phyloP scores from a whole-genome alignment of 805 yeast genomes.

The Candida montana region DNA sequence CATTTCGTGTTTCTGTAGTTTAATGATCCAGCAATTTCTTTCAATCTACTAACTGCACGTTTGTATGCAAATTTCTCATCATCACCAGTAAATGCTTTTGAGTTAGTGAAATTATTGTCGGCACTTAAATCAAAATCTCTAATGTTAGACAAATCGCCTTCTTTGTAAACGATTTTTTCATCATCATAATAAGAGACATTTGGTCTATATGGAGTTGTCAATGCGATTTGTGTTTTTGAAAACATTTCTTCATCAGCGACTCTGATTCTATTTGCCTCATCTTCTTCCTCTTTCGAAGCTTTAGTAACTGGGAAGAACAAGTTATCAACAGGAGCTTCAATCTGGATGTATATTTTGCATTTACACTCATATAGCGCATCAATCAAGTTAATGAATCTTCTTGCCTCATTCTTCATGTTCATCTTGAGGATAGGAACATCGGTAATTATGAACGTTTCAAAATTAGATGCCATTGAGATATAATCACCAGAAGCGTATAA shows the following conservation, averaged over 20 bases:
- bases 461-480: slow-evolving; percentile 59
- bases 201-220: slow-evolving; percentile 63
- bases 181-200: slow-evolving; percentile 60
- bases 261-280: slow-evolving; percentile 32
- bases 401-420: slow-evolving; percentile 59
- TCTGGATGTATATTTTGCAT: slow-evolving; percentile 51
- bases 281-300: slow-evolving; percentile 17
- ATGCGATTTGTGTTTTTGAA: slow-evolving; percentile 54
- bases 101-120: slow-evolving; percentile 38
- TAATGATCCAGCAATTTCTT: slow-evolving; percentile 50
- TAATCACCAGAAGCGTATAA: slow-evolving; percentile 63
- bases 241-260: slow-evolving; percentile 68
- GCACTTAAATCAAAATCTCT: slow-evolving; percentile 17
- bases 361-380: slow-evolving; percentile 68
- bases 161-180: slow-evolving; percentile 30
- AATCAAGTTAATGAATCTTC: slow-evolving; percentile 58
- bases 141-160: slow-evolving; percentile 19
- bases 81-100: slow-evolving; percentile 64
- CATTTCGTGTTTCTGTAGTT: slow-evolving; percentile 50
- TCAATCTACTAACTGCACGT: slow-evolving; percentile 62
- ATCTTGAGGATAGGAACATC: slow-evolving; percentile 55
- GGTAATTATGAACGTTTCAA: slow-evolving; percentile 51
- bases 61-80: slow-evolving; percentile 72
- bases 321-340: slow-evolving; percentile 44
- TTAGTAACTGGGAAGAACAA: slow-evolving; percentile 56